These are phyloP conservation scores for Leishmania lainsoni DNA, from an alignment of 208 protist species.

Conservation along the genomic window DNA sequence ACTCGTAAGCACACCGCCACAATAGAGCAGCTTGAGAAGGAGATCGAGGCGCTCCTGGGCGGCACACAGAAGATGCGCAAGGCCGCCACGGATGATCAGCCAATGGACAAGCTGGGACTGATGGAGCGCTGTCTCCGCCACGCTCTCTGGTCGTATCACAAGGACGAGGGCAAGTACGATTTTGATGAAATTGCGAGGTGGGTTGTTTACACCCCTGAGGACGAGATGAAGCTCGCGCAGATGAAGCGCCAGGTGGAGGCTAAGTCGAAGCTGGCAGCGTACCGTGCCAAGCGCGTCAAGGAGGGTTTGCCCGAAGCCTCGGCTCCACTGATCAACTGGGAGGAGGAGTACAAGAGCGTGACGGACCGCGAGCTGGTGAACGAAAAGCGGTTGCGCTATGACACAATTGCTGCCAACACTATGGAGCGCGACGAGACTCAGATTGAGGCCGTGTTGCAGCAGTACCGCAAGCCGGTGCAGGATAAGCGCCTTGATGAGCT, in stretches of 20 bases:
- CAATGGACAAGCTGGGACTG: constrained; percentile 89
- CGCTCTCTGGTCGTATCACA: constrained; percentile 91
- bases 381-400: constrained; percentile 91
- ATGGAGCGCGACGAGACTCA: constrained; percentile 82
- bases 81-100: constrained; percentile 77
- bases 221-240: constrained; percentile 77
- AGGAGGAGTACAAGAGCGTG: constrained; percentile 69
- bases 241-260: constrained; percentile 79
- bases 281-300: constrained; percentile 68
- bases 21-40: constrained; percentile 88
- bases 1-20: constrained; percentile 76
- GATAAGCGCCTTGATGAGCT: constrained; percentile 89
- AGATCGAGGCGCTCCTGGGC: constrained; percentile 90
- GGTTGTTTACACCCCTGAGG: constrained; percentile 91
- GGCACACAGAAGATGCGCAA: constrained; percentile 77
- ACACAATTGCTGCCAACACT: constrained; percentile 77
- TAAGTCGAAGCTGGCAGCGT: constrained; percentile 75
- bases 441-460: constrained; percentile 84
- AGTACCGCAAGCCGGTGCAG: constrained; percentile 87
- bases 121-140: constrained; percentile 94
- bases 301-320: constrained; percentile 63
- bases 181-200: constrained; percentile 90
- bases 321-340: constrained; percentile 80
- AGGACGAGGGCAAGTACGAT: constrained; percentile 88
- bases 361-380: constrained; percentile 88